Evolutionary conservation across 1,284 basidiomycete species (phyloP).

Genomic region (Porogramme epimiltina): DNA sequence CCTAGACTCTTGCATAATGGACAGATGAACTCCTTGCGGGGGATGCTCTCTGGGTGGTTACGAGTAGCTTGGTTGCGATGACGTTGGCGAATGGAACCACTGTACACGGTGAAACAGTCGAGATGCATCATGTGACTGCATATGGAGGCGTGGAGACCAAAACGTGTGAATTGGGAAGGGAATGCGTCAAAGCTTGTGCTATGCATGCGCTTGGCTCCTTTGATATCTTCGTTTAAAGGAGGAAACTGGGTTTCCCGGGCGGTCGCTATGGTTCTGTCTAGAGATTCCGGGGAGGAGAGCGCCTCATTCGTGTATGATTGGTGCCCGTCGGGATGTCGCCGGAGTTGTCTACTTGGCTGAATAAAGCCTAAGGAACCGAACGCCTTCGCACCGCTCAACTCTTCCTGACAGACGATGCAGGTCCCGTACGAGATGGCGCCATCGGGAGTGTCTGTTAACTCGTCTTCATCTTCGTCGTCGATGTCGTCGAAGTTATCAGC

Average conservation of each 20-base stretch:
- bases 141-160: constrained; percentile 87
- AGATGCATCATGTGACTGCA: constrained; percentile 99
- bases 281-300: constrained; percentile 61
- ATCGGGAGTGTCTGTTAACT: constrained; percentile 48
- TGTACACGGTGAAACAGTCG: constrained; percentile 92
- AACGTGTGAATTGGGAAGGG: constrained; percentile 70
- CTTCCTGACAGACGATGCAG: constrained; percentile 98
- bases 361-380: constrained; percentile 92
- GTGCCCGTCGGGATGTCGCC: constrained; percentile 78
- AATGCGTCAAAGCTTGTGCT: constrained; percentile 73
- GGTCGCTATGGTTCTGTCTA: constrained; percentile 56
- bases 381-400: constrained; percentile 70
- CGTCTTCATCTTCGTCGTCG: constrained; percentile 56
- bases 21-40: constrained; percentile 94
- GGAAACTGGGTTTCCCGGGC: constrained; percentile 49
- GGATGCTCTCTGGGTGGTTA: constrained; percentile 93
- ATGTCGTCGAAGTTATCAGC: constrained; percentile 73
- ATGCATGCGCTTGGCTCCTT: constrained; percentile 49
- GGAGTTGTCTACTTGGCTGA: constrained; percentile 87
- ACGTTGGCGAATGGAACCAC: constrained; percentile 82
- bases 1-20: constrained; percentile 98
- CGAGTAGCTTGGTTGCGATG: constrained; percentile 90
- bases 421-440: constrained; percentile 75
- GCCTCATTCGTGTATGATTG: constrained; percentile 75
- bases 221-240: constrained; percentile 48